Evolutionary conservation across 768 basidiomycete species (phyloP), one percentile per base, ranked within the genome.

Genomic region (Saitozyma podzolica): DNA sequence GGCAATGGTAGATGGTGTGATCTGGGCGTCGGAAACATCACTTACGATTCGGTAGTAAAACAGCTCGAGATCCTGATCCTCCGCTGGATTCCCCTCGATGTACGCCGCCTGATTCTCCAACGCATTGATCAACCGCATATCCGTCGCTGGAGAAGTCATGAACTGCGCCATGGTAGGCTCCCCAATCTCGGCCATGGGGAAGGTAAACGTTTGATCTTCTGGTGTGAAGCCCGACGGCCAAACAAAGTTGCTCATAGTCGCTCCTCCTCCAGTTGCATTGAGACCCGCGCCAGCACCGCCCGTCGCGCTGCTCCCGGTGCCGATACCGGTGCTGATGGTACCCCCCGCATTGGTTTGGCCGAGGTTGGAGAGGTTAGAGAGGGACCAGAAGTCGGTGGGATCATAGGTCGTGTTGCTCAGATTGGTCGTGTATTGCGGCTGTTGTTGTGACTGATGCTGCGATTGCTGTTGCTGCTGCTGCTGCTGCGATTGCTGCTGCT

Each of bases 41-140:
- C 77, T 61, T 59, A 78, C 77, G 37, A 77, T 72, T 17, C 78
- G 72, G 54, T 76, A 79, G 54, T 79, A 79, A 56, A 63, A 76
- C 51, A 79, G 42, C 58, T 72, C 68, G 43, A 79, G 50, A 58
- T 75, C 74, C 54, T 68, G 62, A 42, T 69, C 72, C 57, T 76
- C 76, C 20, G 54, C 66, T 14, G 73, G 72, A 61, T 79, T 70
- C 9, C 78, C 78, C 51, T 75, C 69, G 37, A 79, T 69, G 48
- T 65, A 76, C 8, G 76, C 74, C 61, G 72, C 66, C 37, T 69
- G 67, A 45, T 64, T 66, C 48, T 75, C 67, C 39, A 75, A 37
- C 5, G 71, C 74, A 48, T 65, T 71, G 8, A 67, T 59, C 50
- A 75, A 57, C 17, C 69, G 50, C 56, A 68, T 49, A 58, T 75